A percentile compares a stretch with the other conserved stretches of the same genome.
Evolutionary conservation across 2,329 filamentous ascomycete genomes (phyloP).

Genomic region (Aurifilum marmelostoma): DNA sequence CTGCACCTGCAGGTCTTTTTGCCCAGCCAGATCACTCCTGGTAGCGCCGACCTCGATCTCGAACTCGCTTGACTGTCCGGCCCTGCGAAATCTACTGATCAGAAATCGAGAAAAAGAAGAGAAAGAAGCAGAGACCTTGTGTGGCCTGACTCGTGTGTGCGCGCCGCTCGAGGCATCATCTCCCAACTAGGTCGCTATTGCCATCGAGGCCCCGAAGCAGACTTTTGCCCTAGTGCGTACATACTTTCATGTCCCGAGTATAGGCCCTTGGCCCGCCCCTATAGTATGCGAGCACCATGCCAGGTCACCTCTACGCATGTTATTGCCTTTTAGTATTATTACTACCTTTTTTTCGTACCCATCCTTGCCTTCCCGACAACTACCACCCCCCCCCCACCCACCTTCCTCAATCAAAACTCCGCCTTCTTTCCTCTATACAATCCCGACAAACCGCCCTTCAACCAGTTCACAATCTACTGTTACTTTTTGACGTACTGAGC

Average conservation of each 20-base stretch:
- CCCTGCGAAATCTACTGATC: neutral
- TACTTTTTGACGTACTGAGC: neutral
- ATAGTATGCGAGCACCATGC: neutral
- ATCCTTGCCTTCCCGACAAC: neutral
- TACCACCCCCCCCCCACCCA: too few species aligned
- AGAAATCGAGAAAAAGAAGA: neutral
- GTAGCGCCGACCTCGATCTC: neutral
- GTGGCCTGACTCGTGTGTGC: slow-evolving; percentile 2
- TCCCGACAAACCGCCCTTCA: slow-evolving; percentile 2
- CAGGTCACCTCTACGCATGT: neutral
- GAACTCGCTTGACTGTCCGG: neutral
- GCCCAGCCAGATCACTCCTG: neutral
- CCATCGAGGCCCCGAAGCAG: neutral
- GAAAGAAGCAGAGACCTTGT: neutral
- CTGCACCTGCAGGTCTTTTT: neutral
- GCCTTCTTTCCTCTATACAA: neutral
- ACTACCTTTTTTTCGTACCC: neutral
- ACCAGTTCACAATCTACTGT: slow-evolving; percentile 8
- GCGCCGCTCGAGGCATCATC: neutral
- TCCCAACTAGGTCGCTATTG: neutral
- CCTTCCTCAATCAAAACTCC: neutral
- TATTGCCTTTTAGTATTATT: neutral
- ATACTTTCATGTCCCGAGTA: neutral
- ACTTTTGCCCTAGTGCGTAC: slow-evolving; percentile 9
- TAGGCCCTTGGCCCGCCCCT: neutral